Conservation (phyloP, 139 green algal species). For the Nannochloris sp. region DNA sequence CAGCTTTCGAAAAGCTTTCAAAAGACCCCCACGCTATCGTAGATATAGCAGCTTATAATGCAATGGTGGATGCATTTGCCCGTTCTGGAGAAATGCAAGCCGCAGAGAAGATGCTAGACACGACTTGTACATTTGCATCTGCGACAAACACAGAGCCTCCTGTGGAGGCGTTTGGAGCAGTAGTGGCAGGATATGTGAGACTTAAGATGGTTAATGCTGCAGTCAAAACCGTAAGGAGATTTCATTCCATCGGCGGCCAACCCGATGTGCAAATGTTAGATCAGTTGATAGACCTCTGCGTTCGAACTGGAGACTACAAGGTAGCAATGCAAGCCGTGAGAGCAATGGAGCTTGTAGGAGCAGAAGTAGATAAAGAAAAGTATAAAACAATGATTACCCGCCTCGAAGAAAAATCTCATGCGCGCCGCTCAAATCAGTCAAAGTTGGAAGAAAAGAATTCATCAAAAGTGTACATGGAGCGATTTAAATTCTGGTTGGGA, state of each 20-base stretch:
- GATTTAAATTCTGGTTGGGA: conserved; percentile 65
- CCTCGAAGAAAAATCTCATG: background rate
- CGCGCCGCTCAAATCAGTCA: background rate
- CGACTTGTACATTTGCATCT: conserved; percentile 10
- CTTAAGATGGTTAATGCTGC: conserved; percentile 17
- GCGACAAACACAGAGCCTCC: conserved; percentile 21
- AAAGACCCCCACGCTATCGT: conserved; percentile 15
- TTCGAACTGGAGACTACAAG: conserved; percentile 27
- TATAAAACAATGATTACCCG: conserved; percentile 24
- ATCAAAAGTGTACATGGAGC: conserved; percentile 37
- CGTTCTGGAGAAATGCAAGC: conserved; percentile 35
- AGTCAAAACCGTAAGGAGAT: conserved; percentile 32
- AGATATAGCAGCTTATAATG: conserved; percentile 40
- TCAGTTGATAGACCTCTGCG: conserved; percentile 31
- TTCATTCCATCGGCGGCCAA: conserved; percentile 38
- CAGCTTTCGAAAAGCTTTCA: conserved; percentile 36
- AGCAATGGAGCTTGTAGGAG: conserved; percentile 46
- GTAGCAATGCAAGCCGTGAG: conserved; percentile 53
- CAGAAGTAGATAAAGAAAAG: conserved; percentile 26
- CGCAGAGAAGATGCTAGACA: conserved; percentile 31
- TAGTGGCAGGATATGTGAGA: conserved; percentile 38
- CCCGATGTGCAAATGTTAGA: conserved; percentile 51
- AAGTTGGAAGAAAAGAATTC: background rate
- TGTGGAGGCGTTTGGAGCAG: conserved; percentile 25
- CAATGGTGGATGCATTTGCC: conserved; percentile 39